Percentiles rank a stretch among this genome's conserved stretches.
Evolutionary conservation across 208 protist species (phyloP).

Genomic region (Leishmania turanica): DNA sequence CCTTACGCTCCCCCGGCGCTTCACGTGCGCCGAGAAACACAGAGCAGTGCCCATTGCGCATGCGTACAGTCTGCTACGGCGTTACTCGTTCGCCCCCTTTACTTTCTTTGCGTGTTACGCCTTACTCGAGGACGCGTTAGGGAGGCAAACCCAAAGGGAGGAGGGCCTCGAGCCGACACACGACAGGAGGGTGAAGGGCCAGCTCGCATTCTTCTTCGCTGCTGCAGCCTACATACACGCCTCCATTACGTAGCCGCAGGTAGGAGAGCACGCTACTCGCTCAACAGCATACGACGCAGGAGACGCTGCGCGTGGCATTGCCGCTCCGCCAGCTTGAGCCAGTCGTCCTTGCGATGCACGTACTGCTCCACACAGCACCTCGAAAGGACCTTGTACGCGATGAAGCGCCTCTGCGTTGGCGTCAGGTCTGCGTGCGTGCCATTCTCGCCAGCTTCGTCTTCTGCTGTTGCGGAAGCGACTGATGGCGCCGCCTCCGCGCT

Average conservation of each 20-base stretch:
- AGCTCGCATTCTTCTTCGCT: not conserved
- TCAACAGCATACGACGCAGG: conserved; percentile 61
- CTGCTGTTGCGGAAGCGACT: not conserved
- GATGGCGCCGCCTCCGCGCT: not conserved
- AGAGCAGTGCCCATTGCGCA: not conserved
- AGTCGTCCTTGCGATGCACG: conserved; percentile 83
- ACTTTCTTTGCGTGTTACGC: not conserved
- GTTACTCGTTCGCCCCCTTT: not conserved
- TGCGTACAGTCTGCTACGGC: not conserved
- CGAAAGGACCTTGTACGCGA: conserved; percentile 81
- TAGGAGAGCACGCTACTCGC: conserved; percentile 6
- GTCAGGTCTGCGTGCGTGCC: conserved; percentile 12
- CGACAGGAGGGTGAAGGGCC: not conserved
- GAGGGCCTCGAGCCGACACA: not conserved
- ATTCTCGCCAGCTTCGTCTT: conserved; percentile 8
- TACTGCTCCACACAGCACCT: conserved; percentile 91
- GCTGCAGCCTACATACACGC: not conserved
- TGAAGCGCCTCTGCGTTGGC: conserved; percentile 44
- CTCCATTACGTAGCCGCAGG: not conserved
- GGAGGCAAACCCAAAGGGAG: not conserved
- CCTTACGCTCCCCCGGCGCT: not conserved
- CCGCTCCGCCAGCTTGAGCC: conserved; percentile 72
- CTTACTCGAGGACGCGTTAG: not conserved
- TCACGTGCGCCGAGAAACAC: not conserved
- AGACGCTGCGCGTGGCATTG: conserved; percentile 82